These are phyloP conservation scores for Emericellopsis atlantica DNA, from an alignment of 2,329 filamentous ascomycete species.

Conservation along the genomic window DNA sequence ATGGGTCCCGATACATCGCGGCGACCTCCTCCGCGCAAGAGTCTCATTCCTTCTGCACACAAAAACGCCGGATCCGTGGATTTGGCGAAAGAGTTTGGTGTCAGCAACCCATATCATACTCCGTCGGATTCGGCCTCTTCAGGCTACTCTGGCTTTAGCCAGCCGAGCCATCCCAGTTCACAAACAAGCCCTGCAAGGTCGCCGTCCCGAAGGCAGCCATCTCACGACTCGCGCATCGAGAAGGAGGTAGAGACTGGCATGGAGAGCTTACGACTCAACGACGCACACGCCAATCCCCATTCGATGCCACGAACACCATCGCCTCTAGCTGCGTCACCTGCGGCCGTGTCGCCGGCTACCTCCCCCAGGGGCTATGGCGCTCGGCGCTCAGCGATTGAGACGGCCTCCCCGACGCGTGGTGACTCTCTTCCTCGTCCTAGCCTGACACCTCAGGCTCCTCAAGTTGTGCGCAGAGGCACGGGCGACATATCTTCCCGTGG, in stretches of 20 bases:
- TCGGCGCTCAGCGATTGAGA: background rate
- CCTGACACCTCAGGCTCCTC: too few relatives aligned
- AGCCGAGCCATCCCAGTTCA: constrained; percentile 39
- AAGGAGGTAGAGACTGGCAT: constrained; percentile 42
- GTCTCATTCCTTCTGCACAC: constrained; percentile 27
- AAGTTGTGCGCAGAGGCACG: constrained; percentile 16
- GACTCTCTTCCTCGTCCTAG: constrained; percentile 5
- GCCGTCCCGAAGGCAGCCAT: constrained; percentile 21
- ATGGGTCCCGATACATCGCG: constrained; percentile 37
- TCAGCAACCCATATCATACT: constrained; percentile 51
- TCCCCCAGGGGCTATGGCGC: background rate
- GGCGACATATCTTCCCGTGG: constrained; percentile 45
- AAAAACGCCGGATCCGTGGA: constrained; percentile 33
- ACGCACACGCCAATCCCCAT: constrained; percentile 20
- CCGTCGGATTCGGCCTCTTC: constrained; percentile 54
- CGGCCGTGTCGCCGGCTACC: constrained; percentile 10
- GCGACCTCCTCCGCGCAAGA: constrained; percentile 38
- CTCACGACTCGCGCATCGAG: constrained; percentile 33
- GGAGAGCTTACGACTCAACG: constrained; percentile 15
- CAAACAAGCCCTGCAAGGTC: constrained; percentile 30
- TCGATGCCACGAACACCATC: constrained; percentile 10
- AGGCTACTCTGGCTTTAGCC: constrained; percentile 47
- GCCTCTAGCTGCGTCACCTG: constrained; percentile 14
- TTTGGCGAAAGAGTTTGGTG: constrained; percentile 46
- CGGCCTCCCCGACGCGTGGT: background rate